Evolutionary conservation across 2,329 filamentous ascomycete species (phyloP).

Genomic region (Ciborinia camelliae): DNA sequence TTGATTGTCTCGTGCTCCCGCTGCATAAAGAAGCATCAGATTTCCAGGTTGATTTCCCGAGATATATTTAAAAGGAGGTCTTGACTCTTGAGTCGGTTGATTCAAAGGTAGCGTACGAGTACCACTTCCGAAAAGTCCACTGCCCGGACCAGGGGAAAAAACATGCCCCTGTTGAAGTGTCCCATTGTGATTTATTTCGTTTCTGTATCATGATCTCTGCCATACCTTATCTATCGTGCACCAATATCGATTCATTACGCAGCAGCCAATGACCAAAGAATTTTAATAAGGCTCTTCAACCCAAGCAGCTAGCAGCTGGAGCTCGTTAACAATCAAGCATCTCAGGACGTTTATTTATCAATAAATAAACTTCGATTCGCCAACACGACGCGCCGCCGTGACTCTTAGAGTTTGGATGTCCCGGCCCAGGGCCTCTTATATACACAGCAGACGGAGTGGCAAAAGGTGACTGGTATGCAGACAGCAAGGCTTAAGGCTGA

Average conservation of each 20-base stretch:
- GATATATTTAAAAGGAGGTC: slow-evolving; percentile 8
- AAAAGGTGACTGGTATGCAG: slow-evolving; percentile 41
- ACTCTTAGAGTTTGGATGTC: slow-evolving; percentile 19
- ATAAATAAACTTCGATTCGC: slow-evolving; percentile 6
- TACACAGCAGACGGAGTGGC: slow-evolving; percentile 34
- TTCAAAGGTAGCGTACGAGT: neutral
- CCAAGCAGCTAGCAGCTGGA: too few species aligned
- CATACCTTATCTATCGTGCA: slow-evolving; percentile 19
- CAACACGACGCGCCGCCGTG: slow-evolving; percentile 8
- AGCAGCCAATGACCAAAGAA: slow-evolving; percentile 16
- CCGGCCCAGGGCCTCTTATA: slow-evolving; percentile 26
- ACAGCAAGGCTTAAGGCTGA: slow-evolving; percentile 55
- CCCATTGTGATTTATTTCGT: slow-evolving; percentile 14
- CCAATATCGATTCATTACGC: slow-evolving; percentile 18
- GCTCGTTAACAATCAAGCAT: neutral
- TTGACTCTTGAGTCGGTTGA: neutral
- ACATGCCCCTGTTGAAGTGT: slow-evolving; percentile 20
- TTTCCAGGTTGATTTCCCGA: neutral
- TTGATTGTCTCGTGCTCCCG: neutral
- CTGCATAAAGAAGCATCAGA: neutral
- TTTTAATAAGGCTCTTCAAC: slow-evolving; percentile 7
- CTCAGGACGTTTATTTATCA: neutral
- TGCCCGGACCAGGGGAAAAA: slow-evolving; percentile 14
- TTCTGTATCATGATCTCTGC: slow-evolving; percentile 12
- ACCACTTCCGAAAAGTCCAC: slow-evolving; percentile 10